Conservation (phyloP, 805 yeast genomes). For the Kuraishia floccosa region DNA sequence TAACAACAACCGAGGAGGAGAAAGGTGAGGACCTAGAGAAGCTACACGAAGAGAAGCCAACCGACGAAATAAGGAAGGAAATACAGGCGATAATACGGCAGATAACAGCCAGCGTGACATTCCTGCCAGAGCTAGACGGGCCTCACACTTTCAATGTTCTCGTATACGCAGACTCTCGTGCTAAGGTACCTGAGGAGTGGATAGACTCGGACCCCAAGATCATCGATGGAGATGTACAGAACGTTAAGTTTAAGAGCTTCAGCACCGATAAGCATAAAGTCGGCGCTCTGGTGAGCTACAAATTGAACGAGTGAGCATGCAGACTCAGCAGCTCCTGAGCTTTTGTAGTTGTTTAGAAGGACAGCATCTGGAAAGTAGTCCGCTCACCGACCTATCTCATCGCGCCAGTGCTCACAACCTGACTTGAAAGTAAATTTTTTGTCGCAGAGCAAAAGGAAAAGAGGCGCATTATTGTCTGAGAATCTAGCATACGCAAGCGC, state of each 20-base stretch:
- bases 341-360: too few species aligned
- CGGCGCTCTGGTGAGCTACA: constrained; percentile 61
- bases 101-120: constrained; percentile 78
- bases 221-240: constrained; percentile 39
- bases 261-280: constrained; percentile 58
- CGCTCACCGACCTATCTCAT: too few species aligned
- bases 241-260: constrained; percentile 60
- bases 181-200: constrained; percentile 75
- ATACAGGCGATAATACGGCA: constrained; percentile 84
- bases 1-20: constrained; percentile 2
- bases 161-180: constrained; percentile 65
- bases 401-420: too few species aligned
- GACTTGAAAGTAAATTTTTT: too few species aligned
- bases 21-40: constrained; percentile 5
- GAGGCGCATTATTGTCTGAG: too few species aligned
- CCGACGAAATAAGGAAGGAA: constrained; percentile 50
- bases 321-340: not conserved
- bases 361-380: too few species aligned
- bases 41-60: constrained; percentile 14
- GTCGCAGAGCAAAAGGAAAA: too few species aligned
- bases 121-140: constrained; percentile 63
- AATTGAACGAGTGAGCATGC: constrained; percentile 8
- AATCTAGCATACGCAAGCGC: too few species aligned
- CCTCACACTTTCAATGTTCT: constrained; percentile 73
- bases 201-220: constrained; percentile 58